Conservation (phyloP, 345 rosid species). For the Hypericum androsaemum region DNA sequence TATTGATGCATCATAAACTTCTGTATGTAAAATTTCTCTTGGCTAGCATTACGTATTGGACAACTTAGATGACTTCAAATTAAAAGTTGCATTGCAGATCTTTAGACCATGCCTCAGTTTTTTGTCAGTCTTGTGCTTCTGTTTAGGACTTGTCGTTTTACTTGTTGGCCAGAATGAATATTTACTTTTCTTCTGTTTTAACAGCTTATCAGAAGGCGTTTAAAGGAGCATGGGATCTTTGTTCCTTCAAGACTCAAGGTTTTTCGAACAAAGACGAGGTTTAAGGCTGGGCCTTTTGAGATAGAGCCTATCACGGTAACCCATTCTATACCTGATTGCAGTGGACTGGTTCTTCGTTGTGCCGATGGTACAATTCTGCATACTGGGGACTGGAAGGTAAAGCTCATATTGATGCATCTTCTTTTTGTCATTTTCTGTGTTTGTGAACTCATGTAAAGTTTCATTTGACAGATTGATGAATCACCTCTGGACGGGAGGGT, state of each 20-base stretch:
- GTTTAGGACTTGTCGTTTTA: not conserved
- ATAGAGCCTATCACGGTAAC: conserved; percentile 92
- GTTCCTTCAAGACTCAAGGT: conserved; percentile 82
- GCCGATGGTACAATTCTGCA: conserved; percentile 96
- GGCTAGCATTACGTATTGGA: too few relatives aligned
- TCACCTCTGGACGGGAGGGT: conserved; percentile 82
- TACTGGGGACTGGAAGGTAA: conserved; percentile 99
- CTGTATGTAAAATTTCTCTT: too few relatives aligned
- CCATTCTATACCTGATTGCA: conserved; percentile 98
- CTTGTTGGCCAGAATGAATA: conserved; percentile 4
- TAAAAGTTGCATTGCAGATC: conserved; percentile 1
- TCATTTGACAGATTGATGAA: conserved; percentile 71
- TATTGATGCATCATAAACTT: too few relatives aligned
- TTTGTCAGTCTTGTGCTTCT: not conserved
- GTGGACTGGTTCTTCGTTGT: conserved; percentile 90
- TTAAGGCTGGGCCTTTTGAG: conserved; percentile 95
- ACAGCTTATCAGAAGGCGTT: conserved; percentile 86
- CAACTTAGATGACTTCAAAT: too few relatives aligned
- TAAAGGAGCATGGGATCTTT: conserved; percentile 93
- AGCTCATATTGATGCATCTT: conserved; percentile 4
- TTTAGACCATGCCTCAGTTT: conserved; percentile 6
- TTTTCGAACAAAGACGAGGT: conserved; percentile 57
- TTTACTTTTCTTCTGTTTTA: conserved; percentile 11
- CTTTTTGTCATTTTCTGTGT: conserved; percentile 7
- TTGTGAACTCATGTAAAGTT: conserved; percentile 20